Evolutionary conservation across 345 rosid species (phyloP).

Genomic region (Melaleuca alternifolia): DNA sequence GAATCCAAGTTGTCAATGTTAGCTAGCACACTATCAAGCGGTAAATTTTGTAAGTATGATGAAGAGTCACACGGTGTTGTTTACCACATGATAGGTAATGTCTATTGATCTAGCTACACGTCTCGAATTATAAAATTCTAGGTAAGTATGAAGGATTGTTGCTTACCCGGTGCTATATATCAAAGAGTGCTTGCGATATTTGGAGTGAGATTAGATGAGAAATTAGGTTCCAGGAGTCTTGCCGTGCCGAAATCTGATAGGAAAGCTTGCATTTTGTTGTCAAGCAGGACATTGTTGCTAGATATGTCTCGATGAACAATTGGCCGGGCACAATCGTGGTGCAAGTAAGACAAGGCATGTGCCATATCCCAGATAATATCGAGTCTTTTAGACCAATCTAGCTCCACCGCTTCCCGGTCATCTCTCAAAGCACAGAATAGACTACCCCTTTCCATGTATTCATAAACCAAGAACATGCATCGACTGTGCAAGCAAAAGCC

Average conservation of each 20-base stretch:
- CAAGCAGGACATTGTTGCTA: slow-evolving; percentile 12
- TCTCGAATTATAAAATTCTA: neutral
- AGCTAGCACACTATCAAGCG: neutral
- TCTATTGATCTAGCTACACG: accelerated
- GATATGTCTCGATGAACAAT: slow-evolving; percentile 15
- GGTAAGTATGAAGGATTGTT: neutral
- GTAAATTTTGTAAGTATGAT: neutral
- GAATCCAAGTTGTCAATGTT: neutral
- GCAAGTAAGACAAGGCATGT: slow-evolving; percentile 7
- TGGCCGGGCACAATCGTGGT: neutral
- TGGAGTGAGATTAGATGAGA: neutral
- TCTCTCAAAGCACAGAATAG: neutral
- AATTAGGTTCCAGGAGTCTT: neutral
- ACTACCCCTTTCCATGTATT: slow-evolving; percentile 3
- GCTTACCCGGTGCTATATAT: slow-evolving; percentile 12
- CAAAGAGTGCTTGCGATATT: slow-evolving; percentile 6
- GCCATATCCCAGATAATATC: neutral
- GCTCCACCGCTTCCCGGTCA: neutral
- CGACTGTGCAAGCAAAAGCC: neutral
- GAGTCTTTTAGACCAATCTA: neutral
- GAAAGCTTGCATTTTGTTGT: neutral
- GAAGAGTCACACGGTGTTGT: accelerated
- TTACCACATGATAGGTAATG: neutral
- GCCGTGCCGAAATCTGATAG: slow-evolving; percentile 11
- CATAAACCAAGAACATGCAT: slow-evolving; percentile 2